Conservation (phyloP, 179 eudicot species). For the Pouteria campechiana region DNA sequence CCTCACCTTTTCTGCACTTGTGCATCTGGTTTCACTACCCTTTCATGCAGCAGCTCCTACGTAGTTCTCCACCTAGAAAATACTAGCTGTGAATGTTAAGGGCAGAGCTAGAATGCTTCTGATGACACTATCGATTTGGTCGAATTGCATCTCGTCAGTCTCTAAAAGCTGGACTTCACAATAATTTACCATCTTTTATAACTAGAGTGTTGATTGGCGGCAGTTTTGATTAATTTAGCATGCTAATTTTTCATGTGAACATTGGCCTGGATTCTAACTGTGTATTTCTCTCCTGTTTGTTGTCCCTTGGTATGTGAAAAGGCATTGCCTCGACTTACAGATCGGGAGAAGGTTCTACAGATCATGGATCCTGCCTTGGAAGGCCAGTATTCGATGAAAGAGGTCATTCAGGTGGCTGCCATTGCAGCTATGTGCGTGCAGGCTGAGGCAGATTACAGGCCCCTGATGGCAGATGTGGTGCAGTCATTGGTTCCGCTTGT, state of each 20-base stretch:
- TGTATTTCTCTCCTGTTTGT: background rate
- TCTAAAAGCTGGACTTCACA: too few species aligned
- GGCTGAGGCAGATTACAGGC: conserved; percentile 90
- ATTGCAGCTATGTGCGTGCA: conserved; percentile 96
- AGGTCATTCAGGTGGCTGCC: conserved; percentile 84
- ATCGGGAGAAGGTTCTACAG: conserved; percentile 67
- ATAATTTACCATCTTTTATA: too few species aligned
- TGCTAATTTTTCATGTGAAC: background rate
- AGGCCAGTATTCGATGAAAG: conserved; percentile 77
- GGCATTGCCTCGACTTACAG: conserved; percentile 82
- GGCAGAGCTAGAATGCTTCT: too few species aligned
- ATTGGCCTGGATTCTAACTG: too few species aligned
- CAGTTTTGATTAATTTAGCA: background rate
- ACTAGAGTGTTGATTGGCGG: too few species aligned
- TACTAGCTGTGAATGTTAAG: too few species aligned
- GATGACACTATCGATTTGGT: too few species aligned
- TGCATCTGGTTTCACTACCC: too few species aligned
- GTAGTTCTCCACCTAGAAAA: too few species aligned
- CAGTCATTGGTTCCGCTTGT: conserved; percentile 87
- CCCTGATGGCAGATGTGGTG: conserved; percentile 92
- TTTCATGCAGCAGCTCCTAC: too few species aligned
- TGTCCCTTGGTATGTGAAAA: conserved; percentile 13
- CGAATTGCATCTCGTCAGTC: too few species aligned
- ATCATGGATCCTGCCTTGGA: conserved; percentile 88
- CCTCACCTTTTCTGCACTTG: too few species aligned